Evolutionary conservation across 345 rosid genomes (phyloP).

Genomic region (Balakata baccata): DNA sequence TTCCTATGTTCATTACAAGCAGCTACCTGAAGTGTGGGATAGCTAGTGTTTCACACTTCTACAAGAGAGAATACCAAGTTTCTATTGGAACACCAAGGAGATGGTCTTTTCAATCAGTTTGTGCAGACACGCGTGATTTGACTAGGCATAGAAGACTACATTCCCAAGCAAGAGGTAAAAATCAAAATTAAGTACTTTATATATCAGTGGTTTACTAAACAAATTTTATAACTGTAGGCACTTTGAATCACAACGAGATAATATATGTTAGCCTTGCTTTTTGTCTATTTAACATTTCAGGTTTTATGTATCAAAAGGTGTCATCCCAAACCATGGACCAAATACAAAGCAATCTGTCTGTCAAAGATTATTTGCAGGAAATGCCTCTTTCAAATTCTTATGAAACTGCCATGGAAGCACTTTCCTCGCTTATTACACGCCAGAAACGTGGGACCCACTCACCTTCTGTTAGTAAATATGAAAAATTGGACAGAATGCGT

Average conservation of each 20-base stretch:
- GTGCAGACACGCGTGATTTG: constrained; percentile 5
- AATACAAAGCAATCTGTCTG: constrained; percentile 24
- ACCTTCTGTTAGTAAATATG: constrained; percentile 38
- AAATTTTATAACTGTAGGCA: background rate
- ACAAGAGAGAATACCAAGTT: constrained; percentile 21
- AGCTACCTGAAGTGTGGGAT: constrained; percentile 31
- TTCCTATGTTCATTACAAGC: constrained; percentile 28
- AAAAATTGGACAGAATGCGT: constrained; percentile 61
- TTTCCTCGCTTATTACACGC: constrained; percentile 72
- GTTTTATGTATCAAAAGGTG: constrained; percentile 34
- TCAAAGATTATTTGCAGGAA: constrained; percentile 36
- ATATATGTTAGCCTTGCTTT: background rate
- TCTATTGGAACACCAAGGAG: constrained; percentile 16
- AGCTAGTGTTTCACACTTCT: constrained; percentile 33
- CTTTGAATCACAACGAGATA: background rate
- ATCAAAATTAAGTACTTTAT: constrained; percentile 1
- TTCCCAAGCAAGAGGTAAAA: constrained; percentile 14
- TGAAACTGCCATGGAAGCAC: constrained; percentile 80
- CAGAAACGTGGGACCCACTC: constrained; percentile 54
- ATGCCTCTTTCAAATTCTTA: constrained; percentile 47
- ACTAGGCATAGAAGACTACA: constrained; percentile 14
- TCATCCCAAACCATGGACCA: constrained; percentile 40
- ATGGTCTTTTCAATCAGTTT: constrained; percentile 22
- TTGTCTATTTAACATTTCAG: constrained; percentile 35
- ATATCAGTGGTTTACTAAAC: background rate